Percentiles rank a stretch among this genome's conserved stretches.
phyloP scores from a whole-genome alignment of 495 filamentous ascomycete genomes.

The Penicillium waksmanii region DNA sequence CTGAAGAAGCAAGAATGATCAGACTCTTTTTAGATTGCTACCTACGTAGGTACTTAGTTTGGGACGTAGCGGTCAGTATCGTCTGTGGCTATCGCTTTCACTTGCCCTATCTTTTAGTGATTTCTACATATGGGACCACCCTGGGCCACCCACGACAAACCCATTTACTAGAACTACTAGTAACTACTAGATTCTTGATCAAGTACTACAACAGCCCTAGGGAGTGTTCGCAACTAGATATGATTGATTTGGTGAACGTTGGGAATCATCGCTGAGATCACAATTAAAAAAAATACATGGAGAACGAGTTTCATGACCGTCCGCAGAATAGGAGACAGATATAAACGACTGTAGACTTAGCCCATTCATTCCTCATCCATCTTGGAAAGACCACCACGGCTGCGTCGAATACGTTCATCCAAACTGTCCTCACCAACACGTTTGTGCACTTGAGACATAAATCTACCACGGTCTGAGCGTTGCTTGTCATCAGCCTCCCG shows the following conservation, averaged over 20 bases:
- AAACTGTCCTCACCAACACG: conserved; percentile 46
- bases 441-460: conserved; percentile 45
- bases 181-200: no score
- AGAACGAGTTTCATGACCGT: not conserved
- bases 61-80: no score
- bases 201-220: no score
- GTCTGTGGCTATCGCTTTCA: no score
- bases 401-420: conserved; percentile 47
- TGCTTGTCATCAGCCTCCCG: conserved; percentile 62
- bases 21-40: no score
- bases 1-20: no score
- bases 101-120: no score
- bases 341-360: not conserved
- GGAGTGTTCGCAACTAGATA: not conserved
- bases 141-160: not conserved
- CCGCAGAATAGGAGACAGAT: not conserved
- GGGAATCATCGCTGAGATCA: conserved; percentile 10
- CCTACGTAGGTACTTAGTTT: no score
- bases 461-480: conserved; percentile 46
- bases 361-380: conserved; percentile 37
- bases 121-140: no score
- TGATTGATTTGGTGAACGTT: not conserved
- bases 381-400: conserved; percentile 42
- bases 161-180: no score
- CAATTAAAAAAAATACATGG: conserved; percentile 4